phyloP scores from a whole-genome alignment of 352 stramenopile genomes.

The Phytophthora litchii region DNA sequence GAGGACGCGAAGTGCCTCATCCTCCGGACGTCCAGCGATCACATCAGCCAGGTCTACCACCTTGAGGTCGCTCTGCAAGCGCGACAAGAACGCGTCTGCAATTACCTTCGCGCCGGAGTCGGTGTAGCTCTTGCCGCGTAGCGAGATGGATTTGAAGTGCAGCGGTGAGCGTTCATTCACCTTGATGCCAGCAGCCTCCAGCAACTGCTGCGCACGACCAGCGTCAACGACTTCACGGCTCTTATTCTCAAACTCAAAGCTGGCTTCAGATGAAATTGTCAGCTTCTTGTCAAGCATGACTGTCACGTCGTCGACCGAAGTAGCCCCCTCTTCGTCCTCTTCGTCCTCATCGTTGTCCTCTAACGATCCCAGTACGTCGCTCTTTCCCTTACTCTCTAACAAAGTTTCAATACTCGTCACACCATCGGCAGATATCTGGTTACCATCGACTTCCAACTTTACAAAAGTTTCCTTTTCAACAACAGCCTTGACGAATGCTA shows the following conservation, averaged over 20 bases:
- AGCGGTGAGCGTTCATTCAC: slow-evolving; percentile 1
- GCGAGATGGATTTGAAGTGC: slow-evolving; percentile 77
- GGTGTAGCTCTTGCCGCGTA: slow-evolving; percentile 92
- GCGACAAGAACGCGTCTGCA: slow-evolving; percentile 59
- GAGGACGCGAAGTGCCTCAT: slow-evolving; percentile 85
- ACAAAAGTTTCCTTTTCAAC: slow-evolving; percentile 57
- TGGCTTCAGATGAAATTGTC: slow-evolving; percentile 41
- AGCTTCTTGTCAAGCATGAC: slow-evolving; percentile 50
- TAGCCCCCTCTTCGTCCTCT: slow-evolving; percentile 55
- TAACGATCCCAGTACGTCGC: slow-evolving; percentile 64
- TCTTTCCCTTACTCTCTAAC: slow-evolving; percentile 59
- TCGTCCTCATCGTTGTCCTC: slow-evolving; percentile 88
- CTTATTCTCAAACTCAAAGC: slow-evolving; percentile 11
- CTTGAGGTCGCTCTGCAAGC: slow-evolving; percentile 58
- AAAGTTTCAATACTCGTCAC: slow-evolving; percentile 59
- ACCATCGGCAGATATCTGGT: slow-evolving; percentile 76
- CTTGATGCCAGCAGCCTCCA: no score
- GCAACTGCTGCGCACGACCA: no score
- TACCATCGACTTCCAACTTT: slow-evolving; percentile 80
- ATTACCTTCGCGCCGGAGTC: slow-evolving; percentile 69
- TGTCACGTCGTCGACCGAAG: slow-evolving; percentile 52
- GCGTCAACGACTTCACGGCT: no score
- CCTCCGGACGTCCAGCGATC: slow-evolving; percentile 81
- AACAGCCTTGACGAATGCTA: slow-evolving; percentile 75
- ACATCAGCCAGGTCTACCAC: slow-evolving; percentile 87